Base-by-base conservation (phyloP, 202 grass and related monocot species). In the Zizania palustris region DNA sequence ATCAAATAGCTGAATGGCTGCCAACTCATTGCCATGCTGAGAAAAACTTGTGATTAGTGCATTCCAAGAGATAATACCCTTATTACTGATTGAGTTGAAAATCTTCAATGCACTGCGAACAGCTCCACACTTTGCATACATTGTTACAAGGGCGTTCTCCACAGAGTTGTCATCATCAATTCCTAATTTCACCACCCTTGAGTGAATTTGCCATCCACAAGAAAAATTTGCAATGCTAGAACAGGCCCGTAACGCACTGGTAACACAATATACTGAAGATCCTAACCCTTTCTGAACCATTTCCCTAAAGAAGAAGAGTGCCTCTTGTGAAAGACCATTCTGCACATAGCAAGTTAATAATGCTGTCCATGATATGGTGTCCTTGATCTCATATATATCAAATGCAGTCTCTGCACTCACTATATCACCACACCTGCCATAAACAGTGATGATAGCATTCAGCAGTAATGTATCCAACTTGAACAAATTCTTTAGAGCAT, bases 381-480 rank as follows among this genome's bases (percentile, higher is more conserved):
- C 91, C 59, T 83, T 85, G 53, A 78, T 79, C 13, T 67, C 77
- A 71, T 74, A 37, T 44, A 70, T 15, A 63, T 83, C 14, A 83
- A 93, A 90, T 68, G 83, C 49, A 49, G 48, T 80, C 76, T 86
- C 85, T 54, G 88, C 67, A 78, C 72, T 74, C 13, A 4, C 75
- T 72, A 83, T 49, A 69, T 85, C 71, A 34, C 72, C 83, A 41
- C 85, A 93, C 83, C 82, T 93, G 73, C 85, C 76, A 78, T 93
- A 90, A 62, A 85, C 75, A 49, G 91, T 90, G n/a, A 93, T 81
- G 15, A 74, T 73, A 60, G 87, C 85, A 93, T 93, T 93, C 56
- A 78, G 62, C 51, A 88, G 53, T 41, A 84, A 77, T 13, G 74
- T 68, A 72, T 93, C 85, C 64, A 86, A 63, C 45, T 44, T 80